phyloP scores from a whole-genome alignment of 139 green algal species.

The Cymbomonas tetramitiformis region DNA sequence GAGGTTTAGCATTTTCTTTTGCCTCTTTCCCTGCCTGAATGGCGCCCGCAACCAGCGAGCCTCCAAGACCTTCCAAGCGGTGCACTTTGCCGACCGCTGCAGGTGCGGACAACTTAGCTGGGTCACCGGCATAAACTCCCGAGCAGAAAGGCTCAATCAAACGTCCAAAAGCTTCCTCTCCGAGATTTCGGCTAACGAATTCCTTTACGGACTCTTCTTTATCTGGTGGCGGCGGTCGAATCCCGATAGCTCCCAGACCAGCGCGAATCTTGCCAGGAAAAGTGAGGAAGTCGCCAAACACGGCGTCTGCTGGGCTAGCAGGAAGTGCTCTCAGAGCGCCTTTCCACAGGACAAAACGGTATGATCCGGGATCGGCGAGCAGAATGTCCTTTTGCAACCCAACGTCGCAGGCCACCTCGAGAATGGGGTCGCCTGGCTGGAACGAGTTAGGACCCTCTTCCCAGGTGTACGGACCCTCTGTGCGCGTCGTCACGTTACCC shows the following conservation, averaged over 20 bases:
- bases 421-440: slow-evolving; percentile 83
- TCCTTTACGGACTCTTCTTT: slow-evolving; percentile 88
- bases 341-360: slow-evolving; percentile 91
- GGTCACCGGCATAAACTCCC: slow-evolving; percentile 92
- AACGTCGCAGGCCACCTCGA: slow-evolving; percentile 56
- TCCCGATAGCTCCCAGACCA: slow-evolving; percentile 75
- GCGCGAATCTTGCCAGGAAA: slow-evolving; percentile 83
- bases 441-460: slow-evolving; percentile 97
- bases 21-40: slow-evolving; percentile 60
- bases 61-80: slow-evolving; percentile 72
- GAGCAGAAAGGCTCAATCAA: slow-evolving; percentile 98
- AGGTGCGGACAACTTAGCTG: slow-evolving; percentile 88
- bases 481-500: slow-evolving; percentile 85
- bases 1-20: slow-evolving; percentile 49
- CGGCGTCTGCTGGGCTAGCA: slow-evolving; percentile 49
- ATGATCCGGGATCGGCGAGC: slow-evolving; percentile 76
- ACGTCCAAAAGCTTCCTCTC: slow-evolving; percentile 82
- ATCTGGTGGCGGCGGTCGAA: slow-evolving; percentile 34
- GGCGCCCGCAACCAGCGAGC: slow-evolving; percentile 72
- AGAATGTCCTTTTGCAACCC: slow-evolving; percentile 56
- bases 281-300: slow-evolving; percentile 84
- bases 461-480: slow-evolving; percentile 69
- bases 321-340: slow-evolving; percentile 69
- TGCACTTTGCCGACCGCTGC: slow-evolving; percentile 81
- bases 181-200: slow-evolving; percentile 89